Conservation (phyloP, 2,329 filamentous ascomycete species). For the Xenoacremonium recifei region DNA sequence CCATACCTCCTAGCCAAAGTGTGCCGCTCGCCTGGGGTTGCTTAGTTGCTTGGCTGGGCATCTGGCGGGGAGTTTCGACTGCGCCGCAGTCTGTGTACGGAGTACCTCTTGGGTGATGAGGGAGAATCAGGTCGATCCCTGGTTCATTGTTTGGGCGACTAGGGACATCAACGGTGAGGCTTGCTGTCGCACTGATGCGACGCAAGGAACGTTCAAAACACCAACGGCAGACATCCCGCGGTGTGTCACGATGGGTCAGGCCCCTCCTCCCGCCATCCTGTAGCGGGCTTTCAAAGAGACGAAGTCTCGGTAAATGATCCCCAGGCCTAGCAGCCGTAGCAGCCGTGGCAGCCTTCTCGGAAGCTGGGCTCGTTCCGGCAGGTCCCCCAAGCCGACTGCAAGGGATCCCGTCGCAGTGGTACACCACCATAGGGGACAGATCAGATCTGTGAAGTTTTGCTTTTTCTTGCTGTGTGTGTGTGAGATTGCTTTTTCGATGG, state of each 20-base stretch:
- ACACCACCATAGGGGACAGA: background rate
- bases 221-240: background rate
- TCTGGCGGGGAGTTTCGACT: no score
- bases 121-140: no score
- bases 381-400: conserved; percentile 2
- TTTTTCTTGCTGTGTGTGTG: background rate
- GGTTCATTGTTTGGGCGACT: no score
- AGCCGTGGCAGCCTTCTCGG: background rate
- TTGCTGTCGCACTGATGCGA: background rate
- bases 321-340: no score
- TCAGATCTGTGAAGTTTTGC: background rate
- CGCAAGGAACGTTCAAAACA: background rate
- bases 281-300: no score
- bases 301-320: no score
- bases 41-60: background rate
- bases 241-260: no score
- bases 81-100: background rate
- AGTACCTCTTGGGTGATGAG: no score
- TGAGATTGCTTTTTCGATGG: conserved; percentile 3
- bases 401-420: conserved; percentile 8
- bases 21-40: conserved; percentile 11
- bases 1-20: conserved; percentile 9
- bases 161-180: no score
- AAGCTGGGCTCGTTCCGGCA: background rate
- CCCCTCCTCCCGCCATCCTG: no score